These are phyloP conservation scores for Quercus mongolica DNA, from an alignment of 306 rosid genomes.

Conservation along the genomic window DNA sequence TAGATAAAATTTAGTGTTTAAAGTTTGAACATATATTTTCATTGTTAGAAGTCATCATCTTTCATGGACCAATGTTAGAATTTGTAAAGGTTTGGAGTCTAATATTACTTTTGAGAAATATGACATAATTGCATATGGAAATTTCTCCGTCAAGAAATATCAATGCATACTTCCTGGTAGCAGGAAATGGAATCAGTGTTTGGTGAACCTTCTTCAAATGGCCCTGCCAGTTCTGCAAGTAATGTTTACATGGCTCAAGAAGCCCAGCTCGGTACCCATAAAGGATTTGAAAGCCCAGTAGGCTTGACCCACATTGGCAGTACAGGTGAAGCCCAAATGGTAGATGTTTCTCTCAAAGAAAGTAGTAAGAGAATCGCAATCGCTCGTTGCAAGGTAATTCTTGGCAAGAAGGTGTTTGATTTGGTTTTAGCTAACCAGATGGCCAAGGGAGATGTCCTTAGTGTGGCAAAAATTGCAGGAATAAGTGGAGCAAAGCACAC, in stretches of 20 bases:
- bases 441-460: constrained; percentile 81
- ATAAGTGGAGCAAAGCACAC: constrained; percentile 87
- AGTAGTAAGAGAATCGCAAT: constrained; percentile 63
- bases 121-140: background rate
- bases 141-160: background rate
- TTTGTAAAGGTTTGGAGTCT: background rate
- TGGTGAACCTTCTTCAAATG: constrained; percentile 52
- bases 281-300: constrained; percentile 20
- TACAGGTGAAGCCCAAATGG: constrained; percentile 90
- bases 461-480: constrained; percentile 88
- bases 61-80: background rate
- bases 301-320: constrained; percentile 62
- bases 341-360: constrained; percentile 80
- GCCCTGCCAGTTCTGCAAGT: constrained; percentile 41
- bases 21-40: background rate
- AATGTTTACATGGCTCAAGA: constrained; percentile 23
- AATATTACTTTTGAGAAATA: background rate
- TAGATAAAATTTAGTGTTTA: no score
- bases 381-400: constrained; percentile 77
- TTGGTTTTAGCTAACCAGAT: constrained; percentile 67
- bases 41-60: background rate
- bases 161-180: constrained; percentile 7
- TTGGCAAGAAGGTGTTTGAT: constrained; percentile 84
- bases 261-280: constrained; percentile 21
- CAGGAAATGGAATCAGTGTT: constrained; percentile 88